These are phyloP conservation scores for Hortiboletus campestris DNA, from an alignment of 768 basidiomycete species.

Conservation along the genomic window DNA sequence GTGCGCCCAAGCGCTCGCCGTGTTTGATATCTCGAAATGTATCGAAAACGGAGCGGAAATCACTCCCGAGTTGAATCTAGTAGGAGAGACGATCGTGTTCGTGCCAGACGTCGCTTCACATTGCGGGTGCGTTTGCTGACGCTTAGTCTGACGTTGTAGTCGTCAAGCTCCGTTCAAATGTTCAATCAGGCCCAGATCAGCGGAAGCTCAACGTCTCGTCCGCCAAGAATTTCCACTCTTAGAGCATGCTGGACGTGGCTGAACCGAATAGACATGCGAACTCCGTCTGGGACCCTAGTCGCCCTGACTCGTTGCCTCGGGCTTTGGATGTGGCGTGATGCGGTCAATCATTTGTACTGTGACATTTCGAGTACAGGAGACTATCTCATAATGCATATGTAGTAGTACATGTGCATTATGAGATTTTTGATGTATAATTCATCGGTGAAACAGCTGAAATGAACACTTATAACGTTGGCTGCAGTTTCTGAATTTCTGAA, in stretches of 20 bases:
- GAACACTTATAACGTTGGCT: too few species aligned
- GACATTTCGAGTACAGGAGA: too few species aligned
- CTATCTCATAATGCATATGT: too few species aligned
- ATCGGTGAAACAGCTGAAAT: too few species aligned
- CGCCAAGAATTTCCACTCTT: neutral
- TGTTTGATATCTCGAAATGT: conserved; percentile 43
- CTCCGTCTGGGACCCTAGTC: too few species aligned
- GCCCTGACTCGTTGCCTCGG: too few species aligned
- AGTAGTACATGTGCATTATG: too few species aligned
- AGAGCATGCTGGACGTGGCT: neutral
- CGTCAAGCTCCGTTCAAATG: conserved; percentile 16
- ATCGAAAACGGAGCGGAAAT: conserved; percentile 41
- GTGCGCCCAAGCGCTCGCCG: conserved; percentile 39
- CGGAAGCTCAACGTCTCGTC: neutral
- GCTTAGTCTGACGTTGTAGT: neutral
- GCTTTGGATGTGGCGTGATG: too few species aligned
- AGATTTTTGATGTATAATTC: too few species aligned
- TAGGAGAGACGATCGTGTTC: conserved; percentile 11
- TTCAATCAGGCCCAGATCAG: conserved; percentile 10
- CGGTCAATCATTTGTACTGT: too few species aligned
- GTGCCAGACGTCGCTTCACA: neutral
- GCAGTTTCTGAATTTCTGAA: too few species aligned
- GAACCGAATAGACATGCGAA: neutral
- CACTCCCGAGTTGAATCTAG: conserved; percentile 41
- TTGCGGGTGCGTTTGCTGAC: neutral